A percentile compares a stretch with the other conserved stretches of the same genome.
These are phyloP conservation scores for Panicum miliaceum DNA, from an alignment of 176 grass and related monocot species.

Conservation along the genomic window DNA sequence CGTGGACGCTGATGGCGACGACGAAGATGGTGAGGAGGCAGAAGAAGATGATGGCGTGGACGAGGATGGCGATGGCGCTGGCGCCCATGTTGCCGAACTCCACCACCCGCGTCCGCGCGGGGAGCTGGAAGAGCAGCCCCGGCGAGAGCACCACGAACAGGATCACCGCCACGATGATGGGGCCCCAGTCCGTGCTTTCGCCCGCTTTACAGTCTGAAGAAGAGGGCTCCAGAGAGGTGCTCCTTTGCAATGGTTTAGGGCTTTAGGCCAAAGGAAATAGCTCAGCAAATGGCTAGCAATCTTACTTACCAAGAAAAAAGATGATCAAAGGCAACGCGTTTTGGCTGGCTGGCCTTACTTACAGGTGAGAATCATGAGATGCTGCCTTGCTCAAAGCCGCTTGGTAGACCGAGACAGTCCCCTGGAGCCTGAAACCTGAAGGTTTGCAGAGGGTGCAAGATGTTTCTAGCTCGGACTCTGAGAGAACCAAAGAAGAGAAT, in stretches of 20 bases:
- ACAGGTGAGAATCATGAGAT: background rate
- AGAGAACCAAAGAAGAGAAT: background rate
- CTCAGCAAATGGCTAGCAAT: background rate
- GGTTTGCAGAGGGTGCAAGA: background rate
- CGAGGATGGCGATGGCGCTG: slow-evolving; percentile 79
- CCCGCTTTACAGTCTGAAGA: slow-evolving; percentile 22
- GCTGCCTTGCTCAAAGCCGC: background rate
- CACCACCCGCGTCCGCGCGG: slow-evolving; percentile 62
- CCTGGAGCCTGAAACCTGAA: background rate
- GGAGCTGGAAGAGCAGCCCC: slow-evolving; percentile 84
- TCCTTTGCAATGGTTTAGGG: background rate
- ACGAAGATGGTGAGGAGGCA: slow-evolving; percentile 79
- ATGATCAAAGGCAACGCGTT: slow-evolving; percentile 14
- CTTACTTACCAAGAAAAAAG: background rate
- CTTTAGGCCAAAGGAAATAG: background rate
- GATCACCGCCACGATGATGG: slow-evolving; percentile 86
- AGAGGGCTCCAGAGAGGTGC: background rate
- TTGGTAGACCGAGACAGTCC: background rate
- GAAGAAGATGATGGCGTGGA: slow-evolving; percentile 86
- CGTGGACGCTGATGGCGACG: slow-evolving; percentile 75
- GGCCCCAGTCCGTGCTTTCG: slow-evolving; percentile 71
- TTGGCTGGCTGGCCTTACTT: background rate
- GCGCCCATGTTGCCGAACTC: slow-evolving; percentile 92
- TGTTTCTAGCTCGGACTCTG: background rate
- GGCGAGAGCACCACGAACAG: slow-evolving; percentile 83